phyloP scores from a whole-genome alignment of 2,329 filamentous ascomycete genomes.

The Colletotrichum tropicicola region DNA sequence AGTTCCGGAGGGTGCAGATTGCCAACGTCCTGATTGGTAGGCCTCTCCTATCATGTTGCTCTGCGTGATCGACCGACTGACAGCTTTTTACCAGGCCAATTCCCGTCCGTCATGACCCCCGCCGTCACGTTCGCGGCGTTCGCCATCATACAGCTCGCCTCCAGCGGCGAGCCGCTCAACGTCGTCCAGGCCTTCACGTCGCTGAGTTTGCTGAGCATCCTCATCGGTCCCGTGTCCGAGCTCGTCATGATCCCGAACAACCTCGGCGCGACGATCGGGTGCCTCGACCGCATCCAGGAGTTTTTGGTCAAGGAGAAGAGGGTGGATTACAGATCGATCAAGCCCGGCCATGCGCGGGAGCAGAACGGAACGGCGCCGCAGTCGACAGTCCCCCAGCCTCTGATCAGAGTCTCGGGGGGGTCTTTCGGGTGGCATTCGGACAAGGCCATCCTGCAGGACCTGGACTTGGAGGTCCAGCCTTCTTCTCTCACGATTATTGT shows the following conservation, averaged over 20 bases:
- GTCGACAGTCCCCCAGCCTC: neutral
- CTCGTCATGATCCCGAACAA: constrained; percentile 20
- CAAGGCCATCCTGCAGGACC: neutral
- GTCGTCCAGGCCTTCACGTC: constrained; percentile 24
- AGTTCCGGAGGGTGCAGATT: constrained; percentile 10
- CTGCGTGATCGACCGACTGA: neutral
- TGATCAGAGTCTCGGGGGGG: neutral
- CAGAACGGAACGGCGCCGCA: rapidly evolving
- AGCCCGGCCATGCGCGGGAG: too few species aligned
- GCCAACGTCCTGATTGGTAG: constrained; percentile 3
- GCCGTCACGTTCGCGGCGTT: constrained; percentile 23
- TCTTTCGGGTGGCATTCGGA: neutral
- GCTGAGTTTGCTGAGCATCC: constrained; percentile 10
- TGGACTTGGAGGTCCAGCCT: neutral
- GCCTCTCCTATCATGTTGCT: neutral
- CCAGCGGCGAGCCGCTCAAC: constrained; percentile 4
- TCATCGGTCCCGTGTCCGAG: constrained; percentile 12
- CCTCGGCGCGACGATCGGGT: constrained; percentile 32
- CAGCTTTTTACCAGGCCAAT: neutral
- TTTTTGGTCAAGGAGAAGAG: constrained; percentile 31
- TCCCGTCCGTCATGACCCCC: constrained; percentile 8
- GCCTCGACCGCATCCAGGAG: constrained; percentile 37
- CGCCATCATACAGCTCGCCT: neutral
- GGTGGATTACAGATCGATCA: neutral
- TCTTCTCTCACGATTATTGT: neutral